Base-by-base conservation (phyloP, 2,329 filamentous ascomycete species). In the Didymosphaeria variabile region DNA sequence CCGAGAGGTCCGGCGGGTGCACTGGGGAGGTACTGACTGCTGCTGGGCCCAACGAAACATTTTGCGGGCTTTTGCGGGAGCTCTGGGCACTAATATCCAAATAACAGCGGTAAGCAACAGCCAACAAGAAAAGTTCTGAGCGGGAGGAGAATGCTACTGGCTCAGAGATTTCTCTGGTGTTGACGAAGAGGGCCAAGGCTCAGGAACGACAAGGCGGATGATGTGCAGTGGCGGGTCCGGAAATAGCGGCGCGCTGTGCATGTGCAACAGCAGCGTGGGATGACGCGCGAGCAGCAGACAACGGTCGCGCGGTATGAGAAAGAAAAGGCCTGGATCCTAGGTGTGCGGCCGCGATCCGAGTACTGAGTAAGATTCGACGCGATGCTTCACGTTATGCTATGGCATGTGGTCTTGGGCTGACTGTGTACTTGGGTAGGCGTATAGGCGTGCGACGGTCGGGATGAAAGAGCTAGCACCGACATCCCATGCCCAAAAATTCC, bases 11-110 rank as follows among this genome's bases (percentile, higher is more conserved):
- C n/a, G 57, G 51, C 34, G 55, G 52, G 57, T 63, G 59, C 15
- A 8, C 17, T 40, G 38, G 17, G n/a, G 50, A 55, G 49, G 55
- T 55, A 83, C 91, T 81, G 85, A 95, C 93, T 91, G 89, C 81
- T 94, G 91, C 83, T 97, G 95, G 72, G 93, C 90, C 93, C 93
- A 97, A 85, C 93, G 95, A 85, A 97, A 94, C 90, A 92, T 95
- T 60, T 62, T 77, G 63, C 63, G 67, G 62, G 50, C 32, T 45
- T 57, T 59, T 42, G 45, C 32, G 52, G 66, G 60, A 45, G 59
- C 55, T 51, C 64, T 67, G 46, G 61, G 70, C 73, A 76, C 75
- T 77, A 68, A 70, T 36, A 58, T 49, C 19, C 63, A 67, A 73
- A 67, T 67, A 60, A 63, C 59, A 46, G 34, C 42, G 59, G 73